phyloP scores from a whole-genome alignment of 2,329 filamentous ascomycete genomes.

The Escovopsis sp. region DNA sequence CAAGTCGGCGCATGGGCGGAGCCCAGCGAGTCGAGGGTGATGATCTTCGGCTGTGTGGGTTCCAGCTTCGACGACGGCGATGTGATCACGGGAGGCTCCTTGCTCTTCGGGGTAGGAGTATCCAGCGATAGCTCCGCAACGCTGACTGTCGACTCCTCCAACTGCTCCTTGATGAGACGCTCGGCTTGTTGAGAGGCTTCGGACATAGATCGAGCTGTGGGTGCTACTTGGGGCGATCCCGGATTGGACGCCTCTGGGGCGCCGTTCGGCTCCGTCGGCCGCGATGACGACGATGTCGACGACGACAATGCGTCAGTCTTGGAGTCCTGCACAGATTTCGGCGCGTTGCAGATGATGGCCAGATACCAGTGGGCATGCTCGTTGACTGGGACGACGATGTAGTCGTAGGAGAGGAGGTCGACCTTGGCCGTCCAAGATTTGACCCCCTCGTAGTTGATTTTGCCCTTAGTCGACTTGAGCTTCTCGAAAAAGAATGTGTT shows the following conservation, averaged over 20 bases:
- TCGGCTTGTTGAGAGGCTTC: constrained; percentile 11
- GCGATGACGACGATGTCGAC: not conserved
- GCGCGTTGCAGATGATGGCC: constrained; percentile 84
- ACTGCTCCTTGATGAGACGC: not conserved
- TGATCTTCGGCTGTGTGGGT: constrained; percentile 49
- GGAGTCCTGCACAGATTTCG: constrained; percentile 34
- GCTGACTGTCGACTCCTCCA: constrained; percentile 1
- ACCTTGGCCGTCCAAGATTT: constrained; percentile 75
- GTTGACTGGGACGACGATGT: constrained; percentile 84
- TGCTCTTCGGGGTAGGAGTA: constrained; percentile 1
- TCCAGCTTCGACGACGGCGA: constrained; percentile 17
- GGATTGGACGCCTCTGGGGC: constrained; percentile 4
- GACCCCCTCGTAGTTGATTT: constrained; percentile 73
- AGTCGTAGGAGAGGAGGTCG: constrained; percentile 74
- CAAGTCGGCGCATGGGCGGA: constrained; percentile 46
- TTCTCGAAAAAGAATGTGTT: constrained; percentile 85
- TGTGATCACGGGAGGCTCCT: constrained; percentile 5
- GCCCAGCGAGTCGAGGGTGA: constrained; percentile 81
- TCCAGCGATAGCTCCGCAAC: not conserved
- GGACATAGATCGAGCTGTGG: constrained; percentile 9
- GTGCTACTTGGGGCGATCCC: constrained; percentile 5
- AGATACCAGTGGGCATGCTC: constrained; percentile 84
- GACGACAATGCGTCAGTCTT: constrained; percentile 1
- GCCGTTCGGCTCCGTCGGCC: constrained; percentile 5
- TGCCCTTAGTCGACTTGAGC: constrained; percentile 45